Percentiles rank a stretch among this genome's conserved stretches.
These are phyloP conservation scores for Pistacia vera DNA, from an alignment of 345 rosid genomes.

Conservation along the genomic window DNA sequence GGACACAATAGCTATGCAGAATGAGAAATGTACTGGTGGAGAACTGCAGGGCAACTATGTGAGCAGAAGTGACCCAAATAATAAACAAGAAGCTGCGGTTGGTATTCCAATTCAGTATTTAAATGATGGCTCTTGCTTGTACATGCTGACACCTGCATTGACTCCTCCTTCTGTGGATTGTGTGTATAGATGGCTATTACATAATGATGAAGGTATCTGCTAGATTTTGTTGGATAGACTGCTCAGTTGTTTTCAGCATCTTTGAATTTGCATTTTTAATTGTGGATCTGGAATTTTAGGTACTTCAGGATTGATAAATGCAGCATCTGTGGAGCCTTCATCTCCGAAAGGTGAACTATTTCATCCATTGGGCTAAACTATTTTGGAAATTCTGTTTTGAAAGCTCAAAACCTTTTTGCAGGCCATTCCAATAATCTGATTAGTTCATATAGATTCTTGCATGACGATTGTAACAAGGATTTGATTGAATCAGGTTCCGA, in stretches of 20 bases:
- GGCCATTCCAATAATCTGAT: slow-evolving; percentile 35
- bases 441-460: slow-evolving; percentile 34
- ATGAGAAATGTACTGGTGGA: slow-evolving; percentile 24
- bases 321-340: slow-evolving; percentile 24
- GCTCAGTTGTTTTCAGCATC: background rate
- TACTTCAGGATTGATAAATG: slow-evolving; percentile 25
- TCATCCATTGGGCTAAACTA: slow-evolving; percentile 15
- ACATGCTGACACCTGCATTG: slow-evolving; percentile 61
- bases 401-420: slow-evolving; percentile 26
- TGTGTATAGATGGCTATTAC: slow-evolving; percentile 58
- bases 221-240: slow-evolving; percentile 19
- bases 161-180: slow-evolving; percentile 75
- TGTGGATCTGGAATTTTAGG: slow-evolving; percentile 30
- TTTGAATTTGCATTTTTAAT: slow-evolving; percentile 14
- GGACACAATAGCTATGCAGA: slow-evolving; percentile 19
- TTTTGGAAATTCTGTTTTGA: slow-evolving; percentile 11
- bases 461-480: slow-evolving; percentile 26
- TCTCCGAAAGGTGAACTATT: slow-evolving; percentile 37
- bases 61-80: slow-evolving; percentile 18
- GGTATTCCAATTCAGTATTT: slow-evolving; percentile 71
- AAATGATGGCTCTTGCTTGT: slow-evolving; percentile 76
- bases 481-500: slow-evolving; percentile 32
- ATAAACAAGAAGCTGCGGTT: slow-evolving; percentile 39
- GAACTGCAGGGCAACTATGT: slow-evolving; percentile 25
- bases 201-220: slow-evolving; percentile 46